These are phyloP conservation scores for Brasilioporus rufonigricans DNA, from an alignment of 768 basidiomycete genomes.

Conservation along the genomic window DNA sequence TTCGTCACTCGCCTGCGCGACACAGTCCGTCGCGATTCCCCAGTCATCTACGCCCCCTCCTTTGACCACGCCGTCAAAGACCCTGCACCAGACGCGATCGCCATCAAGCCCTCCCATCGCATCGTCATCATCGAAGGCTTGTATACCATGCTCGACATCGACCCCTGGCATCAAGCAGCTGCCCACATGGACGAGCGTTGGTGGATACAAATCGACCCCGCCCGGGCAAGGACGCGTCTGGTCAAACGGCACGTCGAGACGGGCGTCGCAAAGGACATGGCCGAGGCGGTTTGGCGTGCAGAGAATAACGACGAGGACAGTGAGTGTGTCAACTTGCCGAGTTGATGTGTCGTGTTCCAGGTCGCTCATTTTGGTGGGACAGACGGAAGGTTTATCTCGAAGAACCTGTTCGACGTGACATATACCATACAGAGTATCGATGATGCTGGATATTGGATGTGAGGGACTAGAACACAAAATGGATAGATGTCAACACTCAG, in stretches of 20 bases:
- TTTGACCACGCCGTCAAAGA: slow-evolving; percentile 91
- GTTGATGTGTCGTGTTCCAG: neutral
- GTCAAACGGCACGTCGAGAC: slow-evolving; percentile 74
- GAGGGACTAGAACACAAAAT: neutral
- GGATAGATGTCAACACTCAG: neutral
- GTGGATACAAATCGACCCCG: slow-evolving; percentile 60
- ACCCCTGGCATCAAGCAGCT: slow-evolving; percentile 70
- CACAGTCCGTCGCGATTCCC: neutral
- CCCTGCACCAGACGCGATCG: slow-evolving; percentile 58
- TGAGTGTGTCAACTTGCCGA: slow-evolving; percentile 34
- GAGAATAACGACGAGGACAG: slow-evolving; percentile 77
- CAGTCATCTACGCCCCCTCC: slow-evolving; percentile 64
- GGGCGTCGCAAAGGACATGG: slow-evolving; percentile 63
- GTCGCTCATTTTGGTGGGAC: neutral
- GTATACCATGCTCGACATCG: slow-evolving; percentile 74
- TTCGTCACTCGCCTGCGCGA: slow-evolving; percentile 60
- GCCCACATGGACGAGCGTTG: slow-evolving; percentile 73
- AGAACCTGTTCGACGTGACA: slow-evolving; percentile 40
- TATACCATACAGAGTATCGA: slow-evolving; percentile 41
- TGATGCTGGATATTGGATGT: slow-evolving; percentile 29
- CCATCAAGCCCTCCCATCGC: slow-evolving; percentile 61
- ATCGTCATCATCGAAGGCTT: slow-evolving; percentile 88
- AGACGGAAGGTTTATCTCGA: slow-evolving; percentile 46
- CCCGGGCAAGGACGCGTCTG: slow-evolving; percentile 57
- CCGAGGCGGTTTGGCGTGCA: slow-evolving; percentile 70